A percentile compares a stretch with the other conserved stretches of the same genome.
Evolutionary conservation across 2,329 filamentous ascomycete genomes (phyloP).

Genomic region (Metarhizium rileyi): DNA sequence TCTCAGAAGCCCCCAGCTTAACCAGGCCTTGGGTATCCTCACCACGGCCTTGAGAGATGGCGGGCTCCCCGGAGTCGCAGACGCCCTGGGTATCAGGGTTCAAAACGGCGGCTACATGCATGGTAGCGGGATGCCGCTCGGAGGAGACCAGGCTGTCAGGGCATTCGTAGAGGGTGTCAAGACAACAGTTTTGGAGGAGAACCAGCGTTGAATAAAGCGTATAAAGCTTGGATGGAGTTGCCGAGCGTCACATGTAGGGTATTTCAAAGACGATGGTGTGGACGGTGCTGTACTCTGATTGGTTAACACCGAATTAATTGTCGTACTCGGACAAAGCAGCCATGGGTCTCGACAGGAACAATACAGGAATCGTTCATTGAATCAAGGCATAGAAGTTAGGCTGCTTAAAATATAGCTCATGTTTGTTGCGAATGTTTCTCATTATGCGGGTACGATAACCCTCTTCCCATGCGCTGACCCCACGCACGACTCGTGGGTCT

Average conservation of each 20-base stretch:
- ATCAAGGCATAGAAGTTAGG: no score
- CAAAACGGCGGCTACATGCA: conserved; percentile 75
- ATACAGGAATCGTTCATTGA: no score
- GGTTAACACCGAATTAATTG: no score
- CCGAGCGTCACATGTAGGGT: no score
- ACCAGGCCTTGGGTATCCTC: conserved; percentile 74
- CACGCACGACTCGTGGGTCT: conserved; percentile 3
- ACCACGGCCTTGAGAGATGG: conserved; percentile 85
- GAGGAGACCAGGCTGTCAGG: conserved; percentile 80
- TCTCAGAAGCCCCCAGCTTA: conserved; percentile 80
- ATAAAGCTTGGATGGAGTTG: background rate
- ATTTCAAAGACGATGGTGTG: no score
- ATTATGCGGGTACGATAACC: background rate
- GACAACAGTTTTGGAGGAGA: conserved; percentile 58
- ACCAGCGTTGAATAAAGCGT: conserved; percentile 12
- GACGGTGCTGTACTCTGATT: no score
- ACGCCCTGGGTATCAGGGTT: conserved; percentile 72
- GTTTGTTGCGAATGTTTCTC: background rate
- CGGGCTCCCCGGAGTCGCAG: conserved; percentile 79
- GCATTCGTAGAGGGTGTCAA: conserved; percentile 86
- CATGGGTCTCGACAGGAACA: no score
- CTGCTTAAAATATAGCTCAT: no score
- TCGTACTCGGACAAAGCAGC: no score
- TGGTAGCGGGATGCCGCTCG: conserved; percentile 72
- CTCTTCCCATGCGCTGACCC: background rate